Base-by-base conservation (phyloP, 805 yeast genomes). In the Ogataea paradorogensis region DNA sequence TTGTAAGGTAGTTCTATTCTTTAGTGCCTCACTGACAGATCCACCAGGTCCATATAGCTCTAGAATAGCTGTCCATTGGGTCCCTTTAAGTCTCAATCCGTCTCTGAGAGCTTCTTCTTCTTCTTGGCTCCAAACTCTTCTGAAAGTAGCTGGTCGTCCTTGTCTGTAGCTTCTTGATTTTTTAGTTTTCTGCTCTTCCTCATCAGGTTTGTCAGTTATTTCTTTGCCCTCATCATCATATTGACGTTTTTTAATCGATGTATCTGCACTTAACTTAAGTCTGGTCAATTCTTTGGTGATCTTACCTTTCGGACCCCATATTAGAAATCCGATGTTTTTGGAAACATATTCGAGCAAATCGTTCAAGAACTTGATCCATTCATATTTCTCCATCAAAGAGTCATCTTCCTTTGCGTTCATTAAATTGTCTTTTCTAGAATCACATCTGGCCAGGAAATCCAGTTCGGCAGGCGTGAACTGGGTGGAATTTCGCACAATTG, bases 31-130 rank as follows among this genome's bases (percentile, higher is more conserved):
- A 28, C 82, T 79, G 18, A 84, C 72, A 32, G 82, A 74, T 4
- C 99, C 99, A 7, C 98, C 98, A 4, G 95, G 85, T 2, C 99
- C 99, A 59, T 84, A 85, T n/a, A 84, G 65, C 53, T 86, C 96
- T 33, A 91, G 63, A 37, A 93, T 93, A 40, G 84, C 84, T 2
- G 95, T 73, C 99, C 99, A 93, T 50, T 84, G 87, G 0, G 98
- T 95, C 1, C 99, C 99, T 48, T 82, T 78, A 15, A 78, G 68
- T 48, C 84, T 84, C 42, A 93, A 68, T 0, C 96, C 98, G 38
- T 79, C 80, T 21, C 84, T 66, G 16, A 93, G 69, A 0, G 96
- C 93, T 24, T 74, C 78, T 56, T 93, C 98, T 60, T 93, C 99
- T 26, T 82, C 90, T 43, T 78, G 69, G 0, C 95, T 78, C 99